These are phyloP conservation scores for Penicillium digitatum DNA, from an alignment of 2,329 filamentous ascomycete species.

Conservation along the genomic window DNA sequence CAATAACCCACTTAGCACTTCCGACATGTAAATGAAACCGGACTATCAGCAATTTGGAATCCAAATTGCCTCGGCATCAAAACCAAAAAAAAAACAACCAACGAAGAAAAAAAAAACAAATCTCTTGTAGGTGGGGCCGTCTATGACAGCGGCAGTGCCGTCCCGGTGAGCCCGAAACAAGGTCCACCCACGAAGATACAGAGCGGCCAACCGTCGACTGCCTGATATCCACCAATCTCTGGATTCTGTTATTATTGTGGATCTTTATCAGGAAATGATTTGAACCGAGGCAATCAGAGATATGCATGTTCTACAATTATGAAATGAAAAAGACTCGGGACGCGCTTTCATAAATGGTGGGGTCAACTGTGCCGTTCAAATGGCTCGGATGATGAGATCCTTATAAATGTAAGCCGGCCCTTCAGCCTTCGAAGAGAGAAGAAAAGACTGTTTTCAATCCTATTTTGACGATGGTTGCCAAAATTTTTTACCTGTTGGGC, in stretches of 20 bases:
- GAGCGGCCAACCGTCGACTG: no score
- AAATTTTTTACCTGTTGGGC: slow-evolving; percentile 21
- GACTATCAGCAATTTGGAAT: not conserved
- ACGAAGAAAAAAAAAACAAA: not conserved
- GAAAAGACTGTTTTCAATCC: not conserved
- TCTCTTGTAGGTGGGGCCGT: not conserved
- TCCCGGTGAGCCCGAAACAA: not conserved
- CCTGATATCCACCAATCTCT: not conserved
- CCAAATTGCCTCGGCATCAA: not conserved
- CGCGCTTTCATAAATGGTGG: not conserved
- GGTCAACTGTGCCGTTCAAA: slow-evolving; percentile 3
- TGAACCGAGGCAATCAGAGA: slow-evolving; percentile 13
- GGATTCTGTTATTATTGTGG: not conserved
- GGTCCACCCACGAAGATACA: no score
- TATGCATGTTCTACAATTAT: not conserved
- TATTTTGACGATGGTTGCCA: slow-evolving; percentile 14
- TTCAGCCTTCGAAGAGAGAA: not conserved
- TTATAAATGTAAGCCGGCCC: slow-evolving; percentile 12
- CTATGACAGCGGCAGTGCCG: not conserved
- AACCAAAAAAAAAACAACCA: not conserved
- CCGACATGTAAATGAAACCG: not conserved
- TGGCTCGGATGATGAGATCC: not conserved
- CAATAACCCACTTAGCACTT: not conserved
- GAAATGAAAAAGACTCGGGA: not conserved
- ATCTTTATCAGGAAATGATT: not conserved